These are phyloP conservation scores for Heterobasidion parviporum DNA, from an alignment of 1,284 basidiomycete species.

Conservation along the genomic window DNA sequence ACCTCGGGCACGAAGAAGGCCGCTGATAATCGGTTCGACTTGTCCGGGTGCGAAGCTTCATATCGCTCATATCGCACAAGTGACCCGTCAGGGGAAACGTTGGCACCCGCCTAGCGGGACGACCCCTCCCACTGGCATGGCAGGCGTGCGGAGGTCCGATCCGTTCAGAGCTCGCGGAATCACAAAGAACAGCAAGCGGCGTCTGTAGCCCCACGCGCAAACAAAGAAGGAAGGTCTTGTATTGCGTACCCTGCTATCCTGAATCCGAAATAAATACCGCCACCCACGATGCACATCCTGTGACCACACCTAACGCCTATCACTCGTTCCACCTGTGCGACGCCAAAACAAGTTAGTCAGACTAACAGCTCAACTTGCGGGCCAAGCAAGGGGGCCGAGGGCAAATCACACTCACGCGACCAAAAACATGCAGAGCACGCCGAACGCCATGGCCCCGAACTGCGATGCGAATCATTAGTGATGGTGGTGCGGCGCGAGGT, in stretches of 20 bases:
- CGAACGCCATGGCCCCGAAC: slow-evolving; percentile 86
- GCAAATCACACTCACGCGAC: slow-evolving; percentile 63
- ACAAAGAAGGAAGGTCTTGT: not conserved
- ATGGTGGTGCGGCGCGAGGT: not conserved
- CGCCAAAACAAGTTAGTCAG: slow-evolving; percentile 13
- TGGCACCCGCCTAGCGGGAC: too few relatives aligned
- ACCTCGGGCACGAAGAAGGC: too few relatives aligned
- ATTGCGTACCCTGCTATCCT: not conserved
- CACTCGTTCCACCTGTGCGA: slow-evolving; percentile 79
- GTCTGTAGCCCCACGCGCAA: not conserved
- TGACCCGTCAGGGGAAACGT: too few relatives aligned
- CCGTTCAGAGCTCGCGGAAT: too few relatives aligned
- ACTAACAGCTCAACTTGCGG: not conserved
- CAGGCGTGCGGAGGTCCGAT: too few relatives aligned
- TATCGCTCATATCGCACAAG: too few relatives aligned
- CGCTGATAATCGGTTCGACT: too few relatives aligned
- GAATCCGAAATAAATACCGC: not conserved
- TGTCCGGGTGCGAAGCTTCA: too few relatives aligned
- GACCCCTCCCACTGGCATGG: too few relatives aligned
- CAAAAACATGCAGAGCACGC: slow-evolving; percentile 81
- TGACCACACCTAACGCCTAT: slow-evolving; percentile 11
- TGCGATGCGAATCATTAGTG: slow-evolving; percentile 22
- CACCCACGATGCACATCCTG: not conserved
- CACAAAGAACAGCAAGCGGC: not conserved
- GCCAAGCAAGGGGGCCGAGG: not conserved